Evolutionary conservation across 768 basidiomycete genomes (phyloP).

Genomic region (Phanerochaete sordida): DNA sequence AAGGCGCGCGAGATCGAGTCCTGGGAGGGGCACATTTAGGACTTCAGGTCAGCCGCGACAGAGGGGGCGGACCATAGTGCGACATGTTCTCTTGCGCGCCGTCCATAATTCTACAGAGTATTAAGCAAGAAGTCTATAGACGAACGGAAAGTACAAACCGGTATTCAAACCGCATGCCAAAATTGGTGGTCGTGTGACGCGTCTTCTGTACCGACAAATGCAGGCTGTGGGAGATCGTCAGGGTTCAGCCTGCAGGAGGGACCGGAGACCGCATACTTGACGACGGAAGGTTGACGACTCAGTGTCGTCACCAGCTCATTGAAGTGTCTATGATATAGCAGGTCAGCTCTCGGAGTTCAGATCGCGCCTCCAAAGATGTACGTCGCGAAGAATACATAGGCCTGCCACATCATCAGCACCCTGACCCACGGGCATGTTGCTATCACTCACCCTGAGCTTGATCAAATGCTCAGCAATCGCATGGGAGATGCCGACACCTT

Average conservation of each 20-base stretch:
- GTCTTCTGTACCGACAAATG: slow-evolving; percentile 76
- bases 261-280: slow-evolving; percentile 54
- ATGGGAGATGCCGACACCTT: slow-evolving; percentile 79
- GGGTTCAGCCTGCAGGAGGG: neutral
- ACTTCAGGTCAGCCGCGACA: neutral
- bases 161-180: slow-evolving; percentile 77
- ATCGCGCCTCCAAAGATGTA: slow-evolving; percentile 31
- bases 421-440: neutral
- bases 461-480: slow-evolving; percentile 82
- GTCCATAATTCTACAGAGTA: slow-evolving; percentile 59
- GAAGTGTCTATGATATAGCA: slow-evolving; percentile 55
- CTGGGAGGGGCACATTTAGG: slow-evolving; percentile 35
- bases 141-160: slow-evolving; percentile 41
- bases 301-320: slow-evolving; percentile 75
- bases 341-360: neutral
- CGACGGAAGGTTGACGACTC: slow-evolving; percentile 70
- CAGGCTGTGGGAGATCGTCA: slow-evolving; percentile 43
- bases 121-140: neutral
- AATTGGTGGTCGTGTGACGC: slow-evolving; percentile 47
- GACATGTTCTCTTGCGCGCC: slow-evolving; percentile 56
- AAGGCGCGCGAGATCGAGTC: slow-evolving; percentile 83
- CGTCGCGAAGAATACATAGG: slow-evolving; percentile 91
- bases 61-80: slow-evolving; percentile 61
- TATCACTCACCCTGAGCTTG: slow-evolving; percentile 52
- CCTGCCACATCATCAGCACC: slow-evolving; percentile 35